Base-by-base conservation (phyloP, 2,329 filamentous ascomycete genomes). In the Colletotrichum sp. region DNA sequence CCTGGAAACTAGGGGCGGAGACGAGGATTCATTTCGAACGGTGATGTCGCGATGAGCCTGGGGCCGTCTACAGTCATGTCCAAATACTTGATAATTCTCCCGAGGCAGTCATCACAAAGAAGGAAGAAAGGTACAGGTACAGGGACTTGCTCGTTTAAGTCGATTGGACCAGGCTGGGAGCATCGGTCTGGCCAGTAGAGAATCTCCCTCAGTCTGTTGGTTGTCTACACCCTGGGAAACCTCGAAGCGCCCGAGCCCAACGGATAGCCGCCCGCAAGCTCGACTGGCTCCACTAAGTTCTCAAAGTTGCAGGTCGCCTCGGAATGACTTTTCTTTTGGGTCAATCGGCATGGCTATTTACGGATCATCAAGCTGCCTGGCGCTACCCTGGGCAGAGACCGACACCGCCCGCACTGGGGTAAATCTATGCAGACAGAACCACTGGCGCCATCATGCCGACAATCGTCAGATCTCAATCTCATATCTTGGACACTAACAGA, bases 71-170 rank as follows among this genome's bases (percentile, higher is more conserved):
- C 38, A n/a, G 16, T 43, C 0, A 6, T 43, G 38, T 43, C 8
- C 38, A n/a, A 10, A 43, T 43, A 43, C 38, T 43, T 43, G 8
- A 43, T n/a, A n/a, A n/a, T 4, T 16, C 38, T n/a, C 38, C 38
- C 16, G 3, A 5, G 38, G 0, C 18, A n/a, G 38, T 5, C 16
- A 16, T 5, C 5, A n/a, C 1, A n/a, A n/a, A 8, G 16, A n/a
- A 43, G 38, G 4, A 43, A 43, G 18, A 5, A 5, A 43, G 1
- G 38, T 43, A 43, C 38, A 5, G 16, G 38, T 43, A 43, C 38
- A 43, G n/a, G 8, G 2, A 5, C 2, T n/a, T 43, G 38, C 38
- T 43, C 16, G 16, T 0, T 10, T 10, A n/a, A 43, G 38, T n/a
- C 18, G 38, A 10, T 43, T 43, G 3, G 2, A n/a, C 38, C 16